Conservation (phyloP, 2,329 filamentous ascomycete species). For the Hypoxylon sp. region DNA sequence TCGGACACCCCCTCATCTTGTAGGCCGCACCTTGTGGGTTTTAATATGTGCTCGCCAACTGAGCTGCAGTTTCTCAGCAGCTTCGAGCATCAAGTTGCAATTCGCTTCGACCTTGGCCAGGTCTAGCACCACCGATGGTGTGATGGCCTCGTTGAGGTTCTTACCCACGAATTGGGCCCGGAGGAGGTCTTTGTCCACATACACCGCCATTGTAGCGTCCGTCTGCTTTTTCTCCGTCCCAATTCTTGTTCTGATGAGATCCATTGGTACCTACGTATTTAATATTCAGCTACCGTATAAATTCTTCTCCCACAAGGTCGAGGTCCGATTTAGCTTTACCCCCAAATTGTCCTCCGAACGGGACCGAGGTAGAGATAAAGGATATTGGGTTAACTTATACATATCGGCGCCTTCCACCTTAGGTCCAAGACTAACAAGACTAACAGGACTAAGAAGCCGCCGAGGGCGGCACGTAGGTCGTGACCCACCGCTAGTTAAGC, state of each 20-base stretch:
- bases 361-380: not conserved
- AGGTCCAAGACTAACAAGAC: not conserved
- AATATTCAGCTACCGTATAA: not conserved
- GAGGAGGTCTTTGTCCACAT: conserved; percentile 56
- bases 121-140: conserved; percentile 79
- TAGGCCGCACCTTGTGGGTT: conserved; percentile 77
- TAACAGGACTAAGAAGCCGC: conserved; percentile 25
- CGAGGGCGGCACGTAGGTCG: conserved; percentile 32
- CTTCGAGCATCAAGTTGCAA: conserved; percentile 79
- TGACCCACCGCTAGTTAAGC: conserved; percentile 37
- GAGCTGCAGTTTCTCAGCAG: conserved; percentile 70
- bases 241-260: conserved; percentile 3
- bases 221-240: conserved; percentile 1
- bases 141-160: conserved; percentile 71
- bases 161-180: conserved; percentile 69
- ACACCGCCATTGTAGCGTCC: conserved; percentile 42
- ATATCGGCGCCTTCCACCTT: conserved; percentile 24
- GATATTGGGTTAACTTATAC: conserved; percentile 24
- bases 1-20: not conserved
- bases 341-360: not conserved
- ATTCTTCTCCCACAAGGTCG: not conserved
- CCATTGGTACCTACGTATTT: not conserved
- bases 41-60: conserved; percentile 85
- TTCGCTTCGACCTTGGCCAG: conserved; percentile 75
- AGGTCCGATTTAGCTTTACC: not conserved